These are phyloP conservation scores for Eruca vesicaria DNA, from an alignment of 441 rosid species.

Conservation along the genomic window DNA sequence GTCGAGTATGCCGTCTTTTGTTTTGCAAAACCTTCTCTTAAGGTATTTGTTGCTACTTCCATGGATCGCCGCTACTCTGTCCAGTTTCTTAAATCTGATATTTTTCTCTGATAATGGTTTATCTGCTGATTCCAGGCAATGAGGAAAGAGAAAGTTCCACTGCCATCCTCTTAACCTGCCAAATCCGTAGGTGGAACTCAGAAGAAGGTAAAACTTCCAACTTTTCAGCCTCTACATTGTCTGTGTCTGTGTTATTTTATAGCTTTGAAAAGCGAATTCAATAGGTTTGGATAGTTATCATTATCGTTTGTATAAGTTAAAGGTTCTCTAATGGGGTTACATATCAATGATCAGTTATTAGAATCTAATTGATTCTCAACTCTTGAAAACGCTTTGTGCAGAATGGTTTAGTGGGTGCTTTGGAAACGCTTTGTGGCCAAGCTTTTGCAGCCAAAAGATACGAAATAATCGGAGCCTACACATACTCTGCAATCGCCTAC, in stretches of 20 bases:
- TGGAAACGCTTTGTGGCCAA: conserved; percentile 69
- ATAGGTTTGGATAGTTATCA: neutral
- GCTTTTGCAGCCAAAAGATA: conserved; percentile 62
- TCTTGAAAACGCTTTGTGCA: conserved; percentile 16
- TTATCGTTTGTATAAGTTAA: neutral
- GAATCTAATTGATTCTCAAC: neutral
- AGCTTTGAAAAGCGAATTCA: neutral
- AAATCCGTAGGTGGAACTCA: too few relatives aligned
- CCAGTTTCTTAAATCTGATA: too few relatives aligned
- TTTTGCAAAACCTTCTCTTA: too few relatives aligned
- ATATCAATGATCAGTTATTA: neutral
- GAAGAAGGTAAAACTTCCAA: neutral
- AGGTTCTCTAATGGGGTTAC: neutral
- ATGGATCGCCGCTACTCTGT: neutral
- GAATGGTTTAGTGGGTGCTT: conserved; percentile 51
- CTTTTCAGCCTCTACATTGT: neutral
- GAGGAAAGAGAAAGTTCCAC: neutral
- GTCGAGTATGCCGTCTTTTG: too few relatives aligned
- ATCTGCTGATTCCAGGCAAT: too few relatives aligned
- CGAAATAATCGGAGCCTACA: conserved; percentile 45
- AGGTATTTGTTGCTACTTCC: too few relatives aligned
- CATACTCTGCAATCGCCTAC: conserved; percentile 43
- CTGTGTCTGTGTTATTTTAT: neutral
- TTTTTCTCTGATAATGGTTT: too few relatives aligned
- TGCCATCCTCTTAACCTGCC: too few relatives aligned